Evolutionary conservation across 2,329 filamentous ascomycete genomes (phyloP).

Genomic region (Tolypocladium cylindrosporum): DNA sequence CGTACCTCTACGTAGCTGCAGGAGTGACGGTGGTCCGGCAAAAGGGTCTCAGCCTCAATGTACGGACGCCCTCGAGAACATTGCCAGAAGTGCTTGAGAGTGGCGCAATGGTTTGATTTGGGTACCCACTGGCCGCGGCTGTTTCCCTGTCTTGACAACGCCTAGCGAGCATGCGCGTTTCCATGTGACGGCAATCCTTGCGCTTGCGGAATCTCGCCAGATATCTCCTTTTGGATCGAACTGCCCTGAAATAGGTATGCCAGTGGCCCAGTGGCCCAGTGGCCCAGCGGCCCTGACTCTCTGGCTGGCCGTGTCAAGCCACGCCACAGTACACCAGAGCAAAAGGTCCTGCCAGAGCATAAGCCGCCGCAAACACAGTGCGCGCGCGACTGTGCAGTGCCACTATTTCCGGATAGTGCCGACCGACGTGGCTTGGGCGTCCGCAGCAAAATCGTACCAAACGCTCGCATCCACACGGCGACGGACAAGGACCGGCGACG

Average conservation of each 20-base stretch:
- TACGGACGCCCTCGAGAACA: not conserved
- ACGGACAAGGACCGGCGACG: not conserved
- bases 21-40: not conserved
- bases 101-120: too few relatives aligned
- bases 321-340: not conserved
- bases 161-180: too few relatives aligned
- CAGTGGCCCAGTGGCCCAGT: not conserved
- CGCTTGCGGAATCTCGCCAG: not conserved
- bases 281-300: not conserved
- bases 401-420: not conserved
- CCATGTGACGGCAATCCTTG: not conserved
- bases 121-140: not conserved
- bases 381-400: not conserved
- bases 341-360: not conserved
- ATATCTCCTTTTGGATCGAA: not conserved
- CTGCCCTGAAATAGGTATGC: not conserved
- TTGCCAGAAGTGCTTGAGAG: not conserved
- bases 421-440: not conserved
- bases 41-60: not conserved
- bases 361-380: not conserved
- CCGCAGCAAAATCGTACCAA: not conserved
- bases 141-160: not conserved
- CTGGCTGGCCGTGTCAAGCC: not conserved
- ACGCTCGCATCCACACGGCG: not conserved
- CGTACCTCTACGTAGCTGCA: not conserved